Conservation (phyloP, 2,329 filamentous ascomycete species). For the Colletotrichum plurivorum region DNA sequence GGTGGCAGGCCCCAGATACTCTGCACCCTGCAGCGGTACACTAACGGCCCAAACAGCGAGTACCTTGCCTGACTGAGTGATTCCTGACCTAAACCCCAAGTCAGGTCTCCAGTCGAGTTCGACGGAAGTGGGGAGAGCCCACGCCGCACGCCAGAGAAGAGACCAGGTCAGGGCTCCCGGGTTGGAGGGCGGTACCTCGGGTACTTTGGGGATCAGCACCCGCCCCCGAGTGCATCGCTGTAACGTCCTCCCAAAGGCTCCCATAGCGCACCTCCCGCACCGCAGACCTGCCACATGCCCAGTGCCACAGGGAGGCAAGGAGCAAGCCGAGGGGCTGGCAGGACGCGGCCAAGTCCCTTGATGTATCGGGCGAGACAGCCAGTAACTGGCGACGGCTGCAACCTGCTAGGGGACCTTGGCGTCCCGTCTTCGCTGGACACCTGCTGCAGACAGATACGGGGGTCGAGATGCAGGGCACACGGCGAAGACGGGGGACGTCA, state of each 20-base stretch:
- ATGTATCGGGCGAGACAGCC: slow-evolving; percentile 1
- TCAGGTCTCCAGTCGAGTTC: slow-evolving; percentile 35
- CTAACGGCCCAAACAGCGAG: slow-evolving; percentile 14
- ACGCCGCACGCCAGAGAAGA: slow-evolving; percentile 34
- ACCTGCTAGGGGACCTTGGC: slow-evolving; percentile 28
- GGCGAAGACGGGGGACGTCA: slow-evolving; percentile 12
- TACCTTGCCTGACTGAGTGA: slow-evolving; percentile 33
- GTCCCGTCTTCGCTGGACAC: slow-evolving; percentile 15
- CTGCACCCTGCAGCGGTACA: not conserved
- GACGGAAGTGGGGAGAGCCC: slow-evolving; percentile 35
- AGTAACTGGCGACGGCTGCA: slow-evolving; percentile 23
- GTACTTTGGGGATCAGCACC: slow-evolving; percentile 33
- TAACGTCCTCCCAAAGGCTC: slow-evolving; percentile 4
- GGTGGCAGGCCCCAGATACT: not conserved
- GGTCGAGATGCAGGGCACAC: slow-evolving; percentile 16
- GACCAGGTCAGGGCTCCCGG: slow-evolving; percentile 39
- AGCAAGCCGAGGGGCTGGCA: slow-evolving; percentile 17
- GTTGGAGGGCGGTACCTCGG: slow-evolving; percentile 33
- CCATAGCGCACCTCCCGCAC: slow-evolving; percentile 11
- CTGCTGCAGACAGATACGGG: slow-evolving; percentile 22
- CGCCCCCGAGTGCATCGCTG: slow-evolving; percentile 15
- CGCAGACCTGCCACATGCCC: not conserved
- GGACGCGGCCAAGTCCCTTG: slow-evolving; percentile 19
- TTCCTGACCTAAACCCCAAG: slow-evolving; percentile 24
- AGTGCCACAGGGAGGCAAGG: slow-evolving; percentile 10